phyloP scores from a whole-genome alignment of 257 asterid genomes.

The Eustoma russellianum region DNA sequence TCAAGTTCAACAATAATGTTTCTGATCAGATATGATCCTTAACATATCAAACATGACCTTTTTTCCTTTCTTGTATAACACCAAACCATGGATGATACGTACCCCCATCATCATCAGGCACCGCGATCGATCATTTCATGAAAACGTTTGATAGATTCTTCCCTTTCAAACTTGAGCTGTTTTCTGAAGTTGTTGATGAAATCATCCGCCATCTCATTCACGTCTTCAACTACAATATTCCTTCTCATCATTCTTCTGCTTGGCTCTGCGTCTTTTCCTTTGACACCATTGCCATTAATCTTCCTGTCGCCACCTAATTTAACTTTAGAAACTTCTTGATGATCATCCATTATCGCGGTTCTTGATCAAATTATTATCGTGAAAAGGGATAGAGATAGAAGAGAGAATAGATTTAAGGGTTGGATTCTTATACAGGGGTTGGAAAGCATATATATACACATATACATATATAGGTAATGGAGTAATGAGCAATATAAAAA shows the following conservation, averaged over 20 bases:
- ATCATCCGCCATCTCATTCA: constrained; percentile 33
- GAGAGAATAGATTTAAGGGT: too few species aligned
- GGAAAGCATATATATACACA: not conserved
- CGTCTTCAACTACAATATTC: constrained; percentile 25
- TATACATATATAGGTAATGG: not conserved
- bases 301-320: not conserved
- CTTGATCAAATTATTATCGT: not conserved
- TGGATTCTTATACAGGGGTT: not conserved
- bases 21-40: too few species aligned
- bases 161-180: constrained; percentile 33
- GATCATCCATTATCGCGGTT: constrained; percentile 14
- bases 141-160: constrained; percentile 30
- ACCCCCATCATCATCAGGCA: not conserved
- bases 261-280: not conserved
- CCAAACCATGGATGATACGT: too few species aligned
- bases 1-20: too few species aligned
- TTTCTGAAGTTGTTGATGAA: constrained; percentile 39
- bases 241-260: constrained; percentile 4
- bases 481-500: not conserved
- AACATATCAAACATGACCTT: too few species aligned
- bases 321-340: constrained; percentile 8
- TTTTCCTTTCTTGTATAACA: too few species aligned
- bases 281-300: not conserved
- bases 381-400: not conserved
- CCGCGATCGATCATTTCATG: constrained; percentile 19